A percentile compares a stretch with the other conserved stretches of the same genome.
These are phyloP conservation scores for barley (Hordeum vulgare) DNA, from an alignment of 176 grass and related monocot species.

Conservation along the genomic window DNA sequence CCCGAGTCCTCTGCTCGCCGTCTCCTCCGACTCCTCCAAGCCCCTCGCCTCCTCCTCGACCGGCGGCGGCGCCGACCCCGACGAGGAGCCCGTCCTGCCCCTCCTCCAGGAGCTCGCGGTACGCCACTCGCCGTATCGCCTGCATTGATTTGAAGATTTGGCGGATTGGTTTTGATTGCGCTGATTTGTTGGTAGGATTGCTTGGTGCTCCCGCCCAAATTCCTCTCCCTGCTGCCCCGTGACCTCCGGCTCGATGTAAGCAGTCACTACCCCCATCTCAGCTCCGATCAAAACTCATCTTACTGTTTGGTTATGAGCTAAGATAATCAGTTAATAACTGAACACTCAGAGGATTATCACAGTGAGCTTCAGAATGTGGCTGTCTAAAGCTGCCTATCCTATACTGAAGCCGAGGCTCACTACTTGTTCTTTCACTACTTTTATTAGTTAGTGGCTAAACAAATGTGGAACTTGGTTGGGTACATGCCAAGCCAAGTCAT, in stretches of 20 bases:
- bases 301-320: not conserved
- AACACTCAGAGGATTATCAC: not conserved
- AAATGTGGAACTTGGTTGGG: not conserved
- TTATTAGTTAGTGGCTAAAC: not conserved
- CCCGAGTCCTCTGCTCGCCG: not conserved
- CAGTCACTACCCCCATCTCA: not conserved
- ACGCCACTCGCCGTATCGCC: not conserved
- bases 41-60: conserved; percentile 19
- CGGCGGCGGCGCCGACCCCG: not conserved
- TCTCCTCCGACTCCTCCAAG: conserved; percentile 50
- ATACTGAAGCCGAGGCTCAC: not conserved
- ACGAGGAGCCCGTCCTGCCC: conserved; percentile 26
- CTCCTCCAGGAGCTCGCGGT: conserved; percentile 69
- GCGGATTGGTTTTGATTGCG: not conserved
- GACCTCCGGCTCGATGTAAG: conserved; percentile 81
- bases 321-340: not conserved
- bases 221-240: conserved; percentile 52
- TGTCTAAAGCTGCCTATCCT: not conserved
- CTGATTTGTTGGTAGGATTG: conserved; percentile 29
- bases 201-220: conserved; percentile 59
- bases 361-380: not conserved
- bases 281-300: not conserved
- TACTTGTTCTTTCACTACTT: not conserved
- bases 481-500: not conserved
- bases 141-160: too few species aligned